Evolutionary conservation across 2,329 filamentous ascomycete species (phyloP).

Genomic region (Pseudocercospora macadamiae): DNA sequence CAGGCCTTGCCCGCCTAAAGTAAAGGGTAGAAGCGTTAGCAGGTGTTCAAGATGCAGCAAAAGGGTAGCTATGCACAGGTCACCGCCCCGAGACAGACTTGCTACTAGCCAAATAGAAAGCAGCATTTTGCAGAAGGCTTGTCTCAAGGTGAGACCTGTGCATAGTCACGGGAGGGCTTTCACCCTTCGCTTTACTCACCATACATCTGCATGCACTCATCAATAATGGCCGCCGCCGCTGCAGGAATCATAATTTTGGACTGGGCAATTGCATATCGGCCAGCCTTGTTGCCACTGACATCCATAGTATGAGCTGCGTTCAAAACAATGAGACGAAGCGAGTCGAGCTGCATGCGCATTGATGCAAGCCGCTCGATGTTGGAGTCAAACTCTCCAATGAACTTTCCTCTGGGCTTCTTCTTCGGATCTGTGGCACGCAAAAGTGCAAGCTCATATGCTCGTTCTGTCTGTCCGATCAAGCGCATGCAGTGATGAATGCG

Average conservation of each 20-base stretch:
- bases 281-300: constrained; percentile 78
- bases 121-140: too few species aligned
- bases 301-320: constrained; percentile 96
- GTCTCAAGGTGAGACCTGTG: too few species aligned
- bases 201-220: constrained; percentile 89
- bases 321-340: constrained; percentile 81
- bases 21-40: background rate
- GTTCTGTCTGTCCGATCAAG: constrained; percentile 83
- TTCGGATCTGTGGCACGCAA: constrained; percentile 85
- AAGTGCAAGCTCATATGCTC: constrained; percentile 89
- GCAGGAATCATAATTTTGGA: constrained; percentile 87
- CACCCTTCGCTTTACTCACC: constrained; percentile 52
- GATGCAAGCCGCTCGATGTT: constrained; percentile 92
- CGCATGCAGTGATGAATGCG: constrained; percentile 98
- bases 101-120: too few species aligned
- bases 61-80: too few species aligned
- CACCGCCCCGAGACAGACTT: too few species aligned
- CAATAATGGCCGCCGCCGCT: constrained; percentile 81
- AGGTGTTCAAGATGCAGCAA: too few species aligned
- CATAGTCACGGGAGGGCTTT: background rate
- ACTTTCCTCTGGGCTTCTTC: constrained; percentile 88
- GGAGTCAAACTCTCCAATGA: constrained; percentile 83
- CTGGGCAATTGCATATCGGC: constrained; percentile 87
- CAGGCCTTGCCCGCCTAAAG: constrained; percentile 78
- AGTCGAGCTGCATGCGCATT: constrained; percentile 89